Base-by-base conservation (phyloP, 768 basidiomycete genomes). In the Suillus sp. region DNA sequence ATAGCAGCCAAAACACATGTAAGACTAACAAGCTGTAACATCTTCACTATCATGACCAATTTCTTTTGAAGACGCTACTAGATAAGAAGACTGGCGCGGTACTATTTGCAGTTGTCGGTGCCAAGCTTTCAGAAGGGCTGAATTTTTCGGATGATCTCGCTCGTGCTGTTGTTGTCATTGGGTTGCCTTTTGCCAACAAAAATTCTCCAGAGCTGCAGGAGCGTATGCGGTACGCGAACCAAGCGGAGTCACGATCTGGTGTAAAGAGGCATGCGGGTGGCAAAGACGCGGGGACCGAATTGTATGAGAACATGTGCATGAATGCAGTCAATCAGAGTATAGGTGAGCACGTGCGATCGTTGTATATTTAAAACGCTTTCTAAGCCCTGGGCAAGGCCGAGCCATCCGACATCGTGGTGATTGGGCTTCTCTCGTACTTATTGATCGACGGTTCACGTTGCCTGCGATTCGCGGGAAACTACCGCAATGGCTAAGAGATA, bases 261-360 rank as follows among this genome's bases (percentile, higher is more conserved):
- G 65, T 71, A 34, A 74, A 68, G 64, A 72, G 70, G 50, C 71
- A 65, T 10, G 59, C 70, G 0, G 81, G 83, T 11, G 72, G 79
- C 62, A 86, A 84, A 62, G 87, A 92, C 66, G 89, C 92, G 6
- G 91, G 86, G 5, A 81, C 86, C 25, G 94, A 95, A 76, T 78
- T 96, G 60, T 98, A 95, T 73, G 91, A 92, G 79, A 93, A 93
- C 69, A 84, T 93, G 84, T 93, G 92, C 69, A 93, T 92, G 90
- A 91, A 89, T 66, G 92, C 95, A 0, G 95, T 99, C 59, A 99
- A 99, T 75, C 96, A 99, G 74, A 94, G 92, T 62, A 97, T 99
- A 65, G 96, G 96, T 93, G 56, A 62, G 88, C 47, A 48, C 2
- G 18, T 3, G 22, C 40, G 48, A 58, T 14, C 22, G 11, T 13